A percentile compares a stretch with the other conserved stretches of the same genome.
phyloP scores from a whole-genome alignment of 2,329 filamentous ascomycete species.

The Podosphaera fusca region DNA sequence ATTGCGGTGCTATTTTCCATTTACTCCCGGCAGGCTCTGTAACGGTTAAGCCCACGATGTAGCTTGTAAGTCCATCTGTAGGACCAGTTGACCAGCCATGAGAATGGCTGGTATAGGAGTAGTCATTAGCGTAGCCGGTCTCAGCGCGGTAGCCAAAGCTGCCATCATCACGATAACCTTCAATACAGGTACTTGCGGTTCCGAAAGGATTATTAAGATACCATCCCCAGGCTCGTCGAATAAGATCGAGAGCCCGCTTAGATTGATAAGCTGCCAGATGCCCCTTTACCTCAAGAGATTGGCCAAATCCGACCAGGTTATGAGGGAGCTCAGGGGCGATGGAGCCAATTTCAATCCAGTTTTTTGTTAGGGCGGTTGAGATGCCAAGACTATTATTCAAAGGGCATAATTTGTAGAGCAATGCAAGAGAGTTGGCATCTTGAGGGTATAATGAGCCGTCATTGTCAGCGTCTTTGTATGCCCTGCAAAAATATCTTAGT shows the following conservation, averaged over 20 bases:
- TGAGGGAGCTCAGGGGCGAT: conserved; percentile 28
- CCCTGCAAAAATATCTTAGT: conserved; percentile 4
- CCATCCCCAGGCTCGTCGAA: conserved; percentile 35
- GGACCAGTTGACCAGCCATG: conserved; percentile 28
- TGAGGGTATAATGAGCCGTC: conserved; percentile 33
- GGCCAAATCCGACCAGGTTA: conserved; percentile 34
- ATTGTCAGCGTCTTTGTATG: conserved; percentile 18
- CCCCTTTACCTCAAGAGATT: conserved; percentile 33
- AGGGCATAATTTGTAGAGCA: conserved; percentile 16
- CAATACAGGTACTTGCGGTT: conserved; percentile 33
- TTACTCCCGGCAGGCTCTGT: conserved; percentile 16
- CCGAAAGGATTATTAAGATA: conserved; percentile 32
- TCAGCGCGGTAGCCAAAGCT: conserved; percentile 26
- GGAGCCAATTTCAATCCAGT: conserved; percentile 31
- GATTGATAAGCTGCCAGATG: conserved; percentile 26
- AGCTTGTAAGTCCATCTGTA: conserved; percentile 22
- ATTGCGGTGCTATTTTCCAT: conserved; percentile 20
- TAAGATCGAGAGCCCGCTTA: conserved; percentile 28
- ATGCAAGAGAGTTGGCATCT: conserved; percentile 33
- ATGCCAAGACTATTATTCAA: conserved; percentile 18
- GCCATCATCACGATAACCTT: conserved; percentile 32
- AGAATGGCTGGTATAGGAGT: conserved; percentile 22
- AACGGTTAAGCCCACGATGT: conserved; percentile 21
- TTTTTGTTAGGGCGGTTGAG: conserved; percentile 10
- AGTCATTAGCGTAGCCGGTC: conserved; percentile 27